A percentile compares a stretch with the other conserved stretches of the same genome.
Conservation (phyloP, 805 yeast genomes). For the Ogataea sp. region DNA sequence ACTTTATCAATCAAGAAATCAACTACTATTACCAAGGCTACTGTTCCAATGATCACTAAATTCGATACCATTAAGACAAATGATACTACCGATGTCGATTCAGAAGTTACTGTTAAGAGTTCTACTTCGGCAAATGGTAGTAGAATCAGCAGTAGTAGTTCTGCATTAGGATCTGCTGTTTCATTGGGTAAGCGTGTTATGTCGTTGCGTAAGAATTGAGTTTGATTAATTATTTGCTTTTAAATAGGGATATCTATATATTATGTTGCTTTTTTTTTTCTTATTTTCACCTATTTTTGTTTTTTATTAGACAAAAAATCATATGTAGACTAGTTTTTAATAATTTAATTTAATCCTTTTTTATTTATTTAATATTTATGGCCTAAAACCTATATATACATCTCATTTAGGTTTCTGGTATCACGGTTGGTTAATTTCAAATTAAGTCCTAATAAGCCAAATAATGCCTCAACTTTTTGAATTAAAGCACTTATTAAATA, state of each 20-base stretch:
- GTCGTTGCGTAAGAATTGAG: slow-evolving; percentile 13
- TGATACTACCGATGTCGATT: too few relatives aligned
- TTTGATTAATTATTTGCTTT: background rate
- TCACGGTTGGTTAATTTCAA: slow-evolving; percentile 18
- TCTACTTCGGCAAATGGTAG: too few relatives aligned
- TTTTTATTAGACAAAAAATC: too few relatives aligned
- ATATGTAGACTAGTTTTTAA: background rate
- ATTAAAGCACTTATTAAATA: slow-evolving; percentile 49
- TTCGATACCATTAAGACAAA: slow-evolving; percentile 18
- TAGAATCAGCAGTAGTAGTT: background rate
- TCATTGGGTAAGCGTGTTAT: slow-evolving; percentile 18
- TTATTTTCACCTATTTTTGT: background rate
- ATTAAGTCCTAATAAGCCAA: slow-evolving; percentile 59
- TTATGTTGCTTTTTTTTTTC: background rate
- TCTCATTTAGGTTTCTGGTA: slow-evolving; percentile 19
- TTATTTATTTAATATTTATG: background rate
- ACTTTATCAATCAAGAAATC: slow-evolving; percentile 10
- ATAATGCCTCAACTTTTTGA: slow-evolving; percentile 34
- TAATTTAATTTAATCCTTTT: too few relatives aligned
- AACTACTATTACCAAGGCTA: slow-evolving; percentile 15
- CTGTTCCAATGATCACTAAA: slow-evolving; percentile 23
- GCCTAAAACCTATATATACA: slow-evolving; percentile 12
- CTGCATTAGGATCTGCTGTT: slow-evolving; percentile 2
- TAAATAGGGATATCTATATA: background rate
- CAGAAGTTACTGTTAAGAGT: too few relatives aligned